Evolutionary conservation across 129 eudicot genomes (phyloP), one percentile per base, ranked within the genome.

Genomic region (Oenanthe sinensis): DNA sequence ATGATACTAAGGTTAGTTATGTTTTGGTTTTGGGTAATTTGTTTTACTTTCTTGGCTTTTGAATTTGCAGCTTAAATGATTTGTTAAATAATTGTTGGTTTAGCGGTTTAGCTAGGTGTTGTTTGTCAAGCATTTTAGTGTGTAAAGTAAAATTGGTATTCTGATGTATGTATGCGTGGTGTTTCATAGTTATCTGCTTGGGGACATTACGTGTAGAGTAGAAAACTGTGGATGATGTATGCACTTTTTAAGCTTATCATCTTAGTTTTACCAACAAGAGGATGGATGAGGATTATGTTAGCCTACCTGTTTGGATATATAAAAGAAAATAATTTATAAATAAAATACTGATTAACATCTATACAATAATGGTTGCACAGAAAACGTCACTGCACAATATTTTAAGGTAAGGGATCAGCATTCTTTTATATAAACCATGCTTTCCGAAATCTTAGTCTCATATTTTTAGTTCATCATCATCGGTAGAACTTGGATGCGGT

Each of bases 1-100:
- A 95, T 77, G 96, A 90, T 87, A 90, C 90, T 24, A 95, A 95
- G 96, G 98, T 95, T 37, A 39, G 87, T 80, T 44, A 28, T 47
- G 6, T 74, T 39, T 77, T 60, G 16, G 33, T 36, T 60, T 75
- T 19, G 44, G 28, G n/a, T 48, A n/a, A 39, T n/a, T 75, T 12
- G 42, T 47, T 75, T 24, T 55, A 24, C 14, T 47, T 47, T 75
- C 0, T 6, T 47, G 3, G 24, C 2, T 71, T 43, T 0, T 0
- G 1, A 7, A 71, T 42, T 16, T 17, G 33, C 7, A 10, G 16
- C 30, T 6, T 37, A 28, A 33, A 14, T 20, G 28, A 55, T 28
- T 55, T 46, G 50, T 1, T 46, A 39, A 39, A 39, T 5, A 39
- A 39, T 39, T 39, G 42, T 12, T 46, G 13, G 49, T 11, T 11